Evolutionary conservation across 495 filamentous ascomycete species (phyloP).

Genomic region (Aspergillus diversus): DNA sequence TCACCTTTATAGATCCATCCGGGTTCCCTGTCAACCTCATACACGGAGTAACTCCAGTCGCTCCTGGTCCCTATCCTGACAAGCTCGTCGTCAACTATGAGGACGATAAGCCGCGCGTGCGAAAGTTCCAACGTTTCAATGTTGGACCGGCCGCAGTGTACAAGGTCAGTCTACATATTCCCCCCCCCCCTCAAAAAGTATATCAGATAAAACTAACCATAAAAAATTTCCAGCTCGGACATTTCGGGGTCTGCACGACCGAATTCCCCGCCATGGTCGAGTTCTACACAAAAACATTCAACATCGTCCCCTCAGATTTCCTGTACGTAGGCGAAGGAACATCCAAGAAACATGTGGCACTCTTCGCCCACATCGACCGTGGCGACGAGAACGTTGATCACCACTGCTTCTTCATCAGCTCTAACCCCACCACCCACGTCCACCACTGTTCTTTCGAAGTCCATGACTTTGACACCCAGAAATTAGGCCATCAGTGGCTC

Average conservation of each 20-base stretch:
- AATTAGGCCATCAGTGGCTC: constrained; percentile 74
- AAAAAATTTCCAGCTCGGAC: constrained; percentile 53
- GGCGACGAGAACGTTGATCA: constrained; percentile 67
- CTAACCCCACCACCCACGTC: constrained; percentile 56
- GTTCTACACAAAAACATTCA: constrained; percentile 72
- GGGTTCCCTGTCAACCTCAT: constrained; percentile 41
- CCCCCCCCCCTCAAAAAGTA: too few species aligned
- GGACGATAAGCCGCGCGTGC: constrained; percentile 34
- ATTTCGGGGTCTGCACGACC: constrained; percentile 68
- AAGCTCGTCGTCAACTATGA: constrained; percentile 36
- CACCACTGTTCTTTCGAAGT: constrained; percentile 78
- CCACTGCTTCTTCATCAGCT: constrained; percentile 71
- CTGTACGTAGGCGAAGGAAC: constrained; percentile 31
- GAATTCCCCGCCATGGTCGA: constrained; percentile 58
- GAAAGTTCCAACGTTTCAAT: constrained; percentile 41
- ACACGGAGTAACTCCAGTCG: constrained; percentile 30
- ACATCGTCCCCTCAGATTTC: constrained; percentile 58
- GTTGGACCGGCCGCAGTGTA: constrained; percentile 66
- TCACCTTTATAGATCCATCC: constrained; percentile 41
- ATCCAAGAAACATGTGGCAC: constrained; percentile 50
- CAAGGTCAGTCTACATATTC: too few species aligned
- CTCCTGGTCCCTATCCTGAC: constrained; percentile 22
- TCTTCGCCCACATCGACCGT: constrained; percentile 68
- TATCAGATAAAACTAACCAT: neutral
- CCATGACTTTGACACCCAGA: constrained; percentile 75